Evolutionary conservation across 768 basidiomycete genomes (phyloP).

Genomic region (Fomitopsis serialis): DNA sequence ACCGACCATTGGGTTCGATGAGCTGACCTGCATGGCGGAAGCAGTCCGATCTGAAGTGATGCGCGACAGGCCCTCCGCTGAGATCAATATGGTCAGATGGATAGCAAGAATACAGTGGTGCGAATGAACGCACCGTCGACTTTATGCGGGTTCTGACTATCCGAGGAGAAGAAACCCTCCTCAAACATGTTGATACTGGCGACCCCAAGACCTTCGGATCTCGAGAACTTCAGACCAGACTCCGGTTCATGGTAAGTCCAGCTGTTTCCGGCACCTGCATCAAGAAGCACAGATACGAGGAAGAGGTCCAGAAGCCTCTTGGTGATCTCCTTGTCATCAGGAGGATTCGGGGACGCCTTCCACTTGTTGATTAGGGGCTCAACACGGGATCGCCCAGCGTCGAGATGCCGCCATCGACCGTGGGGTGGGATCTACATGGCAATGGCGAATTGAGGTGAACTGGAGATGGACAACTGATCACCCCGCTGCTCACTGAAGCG

Average conservation of each 20-base stretch:
- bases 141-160: constrained; percentile 50
- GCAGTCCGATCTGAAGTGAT: constrained; percentile 58
- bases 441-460: not conserved
- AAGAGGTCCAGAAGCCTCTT: constrained; percentile 85
- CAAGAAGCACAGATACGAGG: constrained; percentile 85
- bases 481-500: constrained; percentile 49
- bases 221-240: constrained; percentile 46
- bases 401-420: constrained; percentile 87
- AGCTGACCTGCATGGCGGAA: constrained; percentile 72
- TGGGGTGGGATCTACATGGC: constrained; percentile 71
- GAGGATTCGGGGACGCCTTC: constrained; percentile 35
- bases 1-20: constrained; percentile 83
- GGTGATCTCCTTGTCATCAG: constrained; percentile 53
- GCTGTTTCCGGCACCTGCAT: constrained; percentile 83
- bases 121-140: constrained; percentile 66
- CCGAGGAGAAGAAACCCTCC: constrained; percentile 75
- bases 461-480: not conserved
- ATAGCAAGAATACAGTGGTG: not conserved
- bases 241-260: constrained; percentile 73
- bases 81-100: not conserved
- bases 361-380: constrained; percentile 54
- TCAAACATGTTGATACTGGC: constrained; percentile 90
- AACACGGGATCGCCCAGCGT: constrained; percentile 62
- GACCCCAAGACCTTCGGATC: constrained; percentile 83
- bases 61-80: constrained; percentile 66